Evolutionary conservation across 768 basidiomycete genomes (phyloP), one percentile per base, ranked within the genome.

Genomic region (Serendipita sp.): DNA sequence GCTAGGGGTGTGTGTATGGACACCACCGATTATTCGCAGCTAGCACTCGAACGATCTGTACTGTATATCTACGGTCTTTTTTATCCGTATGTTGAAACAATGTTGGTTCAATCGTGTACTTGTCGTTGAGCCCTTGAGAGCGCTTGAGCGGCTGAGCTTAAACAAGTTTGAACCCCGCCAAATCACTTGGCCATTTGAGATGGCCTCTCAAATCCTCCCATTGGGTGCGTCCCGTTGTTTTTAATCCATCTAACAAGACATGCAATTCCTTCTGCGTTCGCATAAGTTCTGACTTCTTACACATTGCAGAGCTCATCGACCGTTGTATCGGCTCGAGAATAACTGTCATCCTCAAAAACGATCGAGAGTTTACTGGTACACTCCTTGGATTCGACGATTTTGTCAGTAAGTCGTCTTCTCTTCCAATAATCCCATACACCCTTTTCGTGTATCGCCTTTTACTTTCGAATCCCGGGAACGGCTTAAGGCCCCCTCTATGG

Each of bases 261-360:
- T 27, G 23, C 15, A 3, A 3, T 23, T 58, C 48, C 16, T 36
- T 43, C 40, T 3, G 53, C 34, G 13, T 45, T 31, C 3, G 37
- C 18, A 60, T 8, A 43, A 36, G 23, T 23, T 23, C 23, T 23
- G 23, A 15, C 16, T 29, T 15, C 44, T 13, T 34, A 10, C 40
- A 31, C 8, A 66, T 53, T 34, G 63, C 67, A 94, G 95, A 98
- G 74, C 80, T 99, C 48, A 95, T 99, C 70, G 95, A 99, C 74
- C 83, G 89, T 73, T 97, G 95, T 72, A 98, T 97, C 72, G 95
- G 95, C 64, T 95, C 92, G 37, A 83, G 84, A 58, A 94, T 98
- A 71, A 96, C 92, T 91, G 95, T 98, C 70, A 84, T 98, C 73
- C 97, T 96, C 91, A 98, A 97, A 77, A 86, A 81, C 69, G 93